Evolutionary conservation across 2,329 filamentous ascomycete genomes (phyloP).

Genomic region (Tolypocladium tundrense): DNA sequence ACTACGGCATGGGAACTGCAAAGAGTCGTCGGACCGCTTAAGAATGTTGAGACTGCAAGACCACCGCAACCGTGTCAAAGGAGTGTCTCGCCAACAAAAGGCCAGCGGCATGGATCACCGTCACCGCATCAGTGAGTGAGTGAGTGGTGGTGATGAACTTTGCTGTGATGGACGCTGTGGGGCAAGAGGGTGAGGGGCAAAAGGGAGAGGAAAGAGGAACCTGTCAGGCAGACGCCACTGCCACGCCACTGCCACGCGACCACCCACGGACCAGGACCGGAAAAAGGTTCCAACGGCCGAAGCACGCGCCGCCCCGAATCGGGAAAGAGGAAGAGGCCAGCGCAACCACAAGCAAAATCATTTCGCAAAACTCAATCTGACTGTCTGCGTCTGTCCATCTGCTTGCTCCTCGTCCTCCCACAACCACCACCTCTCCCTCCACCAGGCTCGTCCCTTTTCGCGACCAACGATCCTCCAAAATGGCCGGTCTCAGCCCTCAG

Average conservation of each 20-base stretch:
- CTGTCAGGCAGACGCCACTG: background rate
- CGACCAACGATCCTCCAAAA: conserved; percentile 26
- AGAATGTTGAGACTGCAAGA: background rate
- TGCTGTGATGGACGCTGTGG: background rate
- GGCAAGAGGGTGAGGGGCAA: background rate
- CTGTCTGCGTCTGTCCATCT: background rate
- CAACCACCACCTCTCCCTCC: conserved; percentile 1
- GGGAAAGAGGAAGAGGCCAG: conserved; percentile 9
- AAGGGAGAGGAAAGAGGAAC: background rate
- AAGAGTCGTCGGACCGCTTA: background rate
- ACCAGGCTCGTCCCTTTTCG: conserved; percentile 1
- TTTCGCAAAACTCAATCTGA: background rate
- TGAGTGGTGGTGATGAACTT: background rate
- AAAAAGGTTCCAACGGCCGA: conserved; percentile 10
- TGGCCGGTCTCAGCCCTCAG: conserved; percentile 53
- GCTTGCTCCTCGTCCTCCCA: background rate
- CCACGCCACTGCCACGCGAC: background rate
- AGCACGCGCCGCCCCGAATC: background rate
- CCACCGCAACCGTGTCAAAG: background rate
- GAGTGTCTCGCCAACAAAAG: background rate
- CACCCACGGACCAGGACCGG: conserved; percentile 1
- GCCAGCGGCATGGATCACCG: background rate
- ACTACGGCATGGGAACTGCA: background rate
- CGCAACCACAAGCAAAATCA: conserved; percentile 1
- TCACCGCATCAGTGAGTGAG: background rate